Evolutionary conservation across 441 rosid genomes (phyloP).

Genomic region (Gossypium aridum): DNA sequence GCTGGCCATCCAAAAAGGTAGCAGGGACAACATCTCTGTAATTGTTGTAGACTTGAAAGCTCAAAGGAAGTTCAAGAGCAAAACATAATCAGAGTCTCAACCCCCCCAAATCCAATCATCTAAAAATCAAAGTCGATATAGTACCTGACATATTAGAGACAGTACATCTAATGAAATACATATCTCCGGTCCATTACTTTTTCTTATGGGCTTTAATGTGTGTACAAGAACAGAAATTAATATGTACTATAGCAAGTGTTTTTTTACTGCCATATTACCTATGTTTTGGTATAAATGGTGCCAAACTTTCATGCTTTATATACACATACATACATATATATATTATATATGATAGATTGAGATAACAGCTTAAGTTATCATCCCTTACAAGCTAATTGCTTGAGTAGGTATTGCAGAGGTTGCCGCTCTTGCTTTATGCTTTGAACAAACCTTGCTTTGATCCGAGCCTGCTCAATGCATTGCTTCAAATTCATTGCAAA

Average conservation of each 20-base stretch:
- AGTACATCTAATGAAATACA: slow-evolving; percentile 33
- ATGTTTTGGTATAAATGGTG: slow-evolving; percentile 9
- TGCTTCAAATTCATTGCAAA: slow-evolving; percentile 73
- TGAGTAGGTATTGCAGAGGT: slow-evolving; percentile 38
- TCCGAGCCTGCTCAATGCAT: slow-evolving; percentile 67
- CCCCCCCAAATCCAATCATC: background rate
- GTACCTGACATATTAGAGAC: slow-evolving; percentile 32
- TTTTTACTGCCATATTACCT: slow-evolving; percentile 18
- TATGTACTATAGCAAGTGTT: slow-evolving; percentile 24
- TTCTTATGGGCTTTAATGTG: slow-evolving; percentile 66
- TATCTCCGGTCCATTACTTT: slow-evolving; percentile 67
- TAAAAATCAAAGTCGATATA: slow-evolving; percentile 14
- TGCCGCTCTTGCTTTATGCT: slow-evolving; percentile 50
- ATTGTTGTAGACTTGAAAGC: slow-evolving; percentile 79
- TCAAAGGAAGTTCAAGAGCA: slow-evolving; percentile 72
- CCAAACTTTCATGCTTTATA: background rate
- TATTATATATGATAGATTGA: background rate
- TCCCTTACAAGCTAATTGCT: slow-evolving; percentile 46
- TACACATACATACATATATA: background rate
- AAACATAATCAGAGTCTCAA: slow-evolving; percentile 29
- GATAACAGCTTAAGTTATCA: background rate
- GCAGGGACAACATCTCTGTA: slow-evolving; percentile 75
- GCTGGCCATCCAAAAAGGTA: slow-evolving; percentile 71
- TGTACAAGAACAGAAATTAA: slow-evolving; percentile 46
- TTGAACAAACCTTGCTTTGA: slow-evolving; percentile 74